Evolutionary conservation across 2,329 filamentous ascomycete species (phyloP), one percentile per base, ranked within the genome.

Genomic region (Cytospora piceicola): DNA sequence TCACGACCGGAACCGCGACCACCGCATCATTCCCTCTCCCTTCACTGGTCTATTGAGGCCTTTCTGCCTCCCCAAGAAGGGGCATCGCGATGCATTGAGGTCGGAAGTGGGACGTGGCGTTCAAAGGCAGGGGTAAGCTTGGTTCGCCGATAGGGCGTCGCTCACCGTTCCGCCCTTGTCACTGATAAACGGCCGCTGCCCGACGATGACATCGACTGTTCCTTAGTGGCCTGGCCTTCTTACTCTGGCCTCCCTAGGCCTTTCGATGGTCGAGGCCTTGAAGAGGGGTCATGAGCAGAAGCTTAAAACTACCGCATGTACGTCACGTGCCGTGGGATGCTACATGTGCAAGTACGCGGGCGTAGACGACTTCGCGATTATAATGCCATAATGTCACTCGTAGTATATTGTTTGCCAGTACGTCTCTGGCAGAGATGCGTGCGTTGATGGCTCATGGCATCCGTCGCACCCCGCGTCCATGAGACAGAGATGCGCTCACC

Each of bases 31-130:
- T n/a, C 22, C 3, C 51, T 29, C 20, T 46, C 29, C 46, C 36
- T 32, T 56, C 60, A n/a, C 52, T 20, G 36, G 39, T 42, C 39
- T 17, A 17, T 42, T 20, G 36, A 42, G 14, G 7, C 39, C 20
- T 20, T 46, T n/a, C 42, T n/a, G 29, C 53, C 39, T 63, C 39
- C 36, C 60, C 27, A 39, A 53, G 55, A 42, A 32, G 29, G 30
- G 20, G 42, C 20, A 46, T 22, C 56, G 51, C 24, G 32, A 58
- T 56, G 64, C 64, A 62, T 66, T 62, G 46, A 65, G 55, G 32
- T 27, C 60, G 53, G 54, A 54, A 63, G 42, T 61, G 46, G 64
- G 64, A 58, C 64, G 64, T 62, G 64, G 64, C 64, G 64, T 58
- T 42, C 22, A 46, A 32, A 53, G 32, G 54, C 58, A 66, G 59